Conservation (phyloP, 2,329 filamentous ascomycete species). For the Davidsoniella eucalypti region DNA sequence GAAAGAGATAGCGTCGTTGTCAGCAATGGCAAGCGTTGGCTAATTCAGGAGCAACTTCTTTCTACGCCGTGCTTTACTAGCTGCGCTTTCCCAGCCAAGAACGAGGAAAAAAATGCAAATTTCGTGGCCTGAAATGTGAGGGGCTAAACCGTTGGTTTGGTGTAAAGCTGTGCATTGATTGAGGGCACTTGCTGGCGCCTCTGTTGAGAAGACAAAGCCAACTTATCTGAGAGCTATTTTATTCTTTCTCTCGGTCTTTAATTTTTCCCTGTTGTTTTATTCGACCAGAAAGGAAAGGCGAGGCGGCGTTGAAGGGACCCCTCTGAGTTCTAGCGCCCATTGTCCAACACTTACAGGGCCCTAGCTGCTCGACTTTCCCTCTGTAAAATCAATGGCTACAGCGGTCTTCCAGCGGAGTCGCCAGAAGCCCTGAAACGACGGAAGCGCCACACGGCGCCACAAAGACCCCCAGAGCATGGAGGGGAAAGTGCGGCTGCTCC, state of each 20-base stretch:
- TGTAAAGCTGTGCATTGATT: too few species aligned
- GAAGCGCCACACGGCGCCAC: not conserved
- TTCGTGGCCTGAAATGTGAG: constrained; percentile 9
- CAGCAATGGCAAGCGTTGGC: not conserved
- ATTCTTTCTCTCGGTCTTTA: too few species aligned
- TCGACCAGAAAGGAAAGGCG: constrained; percentile 12
- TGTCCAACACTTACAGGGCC: not conserved
- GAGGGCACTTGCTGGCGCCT: not conserved
- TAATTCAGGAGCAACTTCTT: not conserved
- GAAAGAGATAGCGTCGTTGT: not conserved
- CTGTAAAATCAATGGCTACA: not conserved
- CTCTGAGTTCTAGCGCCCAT: not conserved
- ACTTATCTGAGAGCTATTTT: too few species aligned
- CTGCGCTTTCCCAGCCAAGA: not conserved
- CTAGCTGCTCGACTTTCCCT: not conserved
- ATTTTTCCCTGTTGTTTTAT: too few species aligned
- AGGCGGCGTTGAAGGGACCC: not conserved
- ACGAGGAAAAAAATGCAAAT: not conserved
- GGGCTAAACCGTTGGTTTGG: not conserved
- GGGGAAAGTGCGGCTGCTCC: too few species aligned
- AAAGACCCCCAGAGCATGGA: too few species aligned
- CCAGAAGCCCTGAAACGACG: not conserved
- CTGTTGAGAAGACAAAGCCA: not conserved
- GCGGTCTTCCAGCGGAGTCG: not conserved
- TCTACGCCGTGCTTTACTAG: too few species aligned